Evolutionary conservation across 2,329 filamentous ascomycete species (phyloP), one percentile per base, ranked within the genome.

Genomic region (Talaromyces marneffei): DNA sequence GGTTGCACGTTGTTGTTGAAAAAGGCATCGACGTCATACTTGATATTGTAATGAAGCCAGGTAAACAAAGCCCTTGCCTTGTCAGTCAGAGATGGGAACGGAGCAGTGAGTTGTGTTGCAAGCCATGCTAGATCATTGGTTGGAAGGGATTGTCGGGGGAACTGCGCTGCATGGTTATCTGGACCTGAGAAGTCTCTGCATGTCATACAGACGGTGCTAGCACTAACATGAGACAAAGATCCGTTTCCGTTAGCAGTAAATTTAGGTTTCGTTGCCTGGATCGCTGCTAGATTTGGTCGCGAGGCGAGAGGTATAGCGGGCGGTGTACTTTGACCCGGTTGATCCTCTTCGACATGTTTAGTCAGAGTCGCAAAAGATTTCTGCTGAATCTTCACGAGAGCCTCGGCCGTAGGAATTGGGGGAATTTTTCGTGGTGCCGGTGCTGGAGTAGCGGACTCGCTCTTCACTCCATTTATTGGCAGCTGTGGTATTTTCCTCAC

Each of bases 41-140:
- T 82, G 62, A 99, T 87, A 68, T 97, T 97, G 75, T 97, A 87
- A 75, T 97, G 93, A 42, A 92, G 86, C 94, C 94, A 99, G 1
- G 90, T 91, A 72, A 97, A 97, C 63, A 99, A 90, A 2, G 87
- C 91, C 29, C 94, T 84, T 2, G 94, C 93, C 77, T 97, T 97
- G 74, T 97, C 93, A 0, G 93, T 96, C 1, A 80, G 78, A 0
- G 91, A 96, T 0, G 85, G 77, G 70, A 97, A 97, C 0, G 89
- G 88, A 3, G 82, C 80, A 61, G 91, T 96, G 20, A 97, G 83
- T 57, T 89, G 85, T 57, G 85, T 83, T 0, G 92, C 92, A 25
- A 99, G 82, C 78, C 90, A 90, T 20, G 83, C 85, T 3, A 94
- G 79, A 66, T 85, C 82, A 3, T 78, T 75, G 0, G 88, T 86